Conservation (phyloP, 768 basidiomycete genomes). For the Boletus subparvulus region DNA sequence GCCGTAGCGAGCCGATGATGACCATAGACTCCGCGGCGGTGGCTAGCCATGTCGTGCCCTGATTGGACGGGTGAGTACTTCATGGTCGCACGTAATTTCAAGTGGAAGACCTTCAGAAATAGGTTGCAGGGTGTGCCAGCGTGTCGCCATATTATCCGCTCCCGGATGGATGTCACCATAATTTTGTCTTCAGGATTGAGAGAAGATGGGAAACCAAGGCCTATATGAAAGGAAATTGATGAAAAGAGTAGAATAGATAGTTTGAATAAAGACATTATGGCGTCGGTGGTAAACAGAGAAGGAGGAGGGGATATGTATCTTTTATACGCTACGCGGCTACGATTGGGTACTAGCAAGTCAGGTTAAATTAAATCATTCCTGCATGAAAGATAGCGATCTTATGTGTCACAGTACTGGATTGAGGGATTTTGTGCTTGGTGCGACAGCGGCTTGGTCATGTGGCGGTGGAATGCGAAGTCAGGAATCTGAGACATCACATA, state of each 20-base stretch:
- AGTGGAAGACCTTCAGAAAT: neutral
- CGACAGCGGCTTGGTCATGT: too few relatives aligned
- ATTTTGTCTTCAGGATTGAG: neutral
- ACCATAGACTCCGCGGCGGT: neutral
- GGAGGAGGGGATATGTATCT: too few relatives aligned
- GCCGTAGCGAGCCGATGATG: neutral
- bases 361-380: too few relatives aligned
- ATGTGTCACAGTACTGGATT: too few relatives aligned
- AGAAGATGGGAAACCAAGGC: neutral
- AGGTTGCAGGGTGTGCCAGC: neutral
- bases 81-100: neutral
- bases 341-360: too few relatives aligned
- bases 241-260: constrained; percentile 7
- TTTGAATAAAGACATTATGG: constrained; percentile 9
- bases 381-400: too few relatives aligned
- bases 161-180: neutral
- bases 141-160: constrained; percentile 6
- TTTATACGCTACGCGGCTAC: too few relatives aligned
- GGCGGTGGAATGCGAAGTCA: too few relatives aligned
- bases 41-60: neutral
- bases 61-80: neutral
- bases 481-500: too few relatives aligned
- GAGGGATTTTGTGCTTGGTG: too few relatives aligned
- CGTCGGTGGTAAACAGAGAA: neutral
- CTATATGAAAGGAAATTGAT: constrained; percentile 3